Base-by-base conservation (phyloP, 371 early-diverging fungal genomes). In the Ecytonucleospora hepatopenaei region DNA sequence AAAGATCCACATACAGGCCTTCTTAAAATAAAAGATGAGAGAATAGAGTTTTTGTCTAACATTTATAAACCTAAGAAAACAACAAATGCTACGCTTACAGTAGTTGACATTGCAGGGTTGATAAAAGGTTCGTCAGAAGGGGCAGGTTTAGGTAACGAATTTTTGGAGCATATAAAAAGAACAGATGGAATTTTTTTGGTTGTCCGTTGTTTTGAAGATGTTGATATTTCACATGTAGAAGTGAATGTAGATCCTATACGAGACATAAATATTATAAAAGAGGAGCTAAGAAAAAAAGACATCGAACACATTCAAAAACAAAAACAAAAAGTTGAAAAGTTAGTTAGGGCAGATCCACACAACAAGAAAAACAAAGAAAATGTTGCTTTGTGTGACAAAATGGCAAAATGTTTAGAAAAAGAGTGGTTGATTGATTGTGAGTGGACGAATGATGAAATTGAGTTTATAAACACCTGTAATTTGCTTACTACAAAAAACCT, bases 181-280 rank as follows among this genome's bases (percentile, higher is more conserved):
- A 92, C 92, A 0, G 97, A 98, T 82, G 97, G 92, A 2, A 89
- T 98, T 54, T 96, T 88, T 83, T 96, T 97, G 71, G 86, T 97
- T 48, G 87, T 90, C n/a, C 85, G 96, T 77, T 88, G 88, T 56
- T 93, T 91, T 73, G 84, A 84, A 55, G 90, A 90, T 74, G 76
- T 85, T n/a, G 89, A 88, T 54, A 84, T 93, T 21, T 85, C 86
- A 56, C 97, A 96, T 81, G 92, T 94, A 32, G 94, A 95, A 71
- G 91, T 90, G 67, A 86, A 86, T 47, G 81, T 97, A 16, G 88
- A 95, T 70, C 94, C 98, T 1, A 73, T 87, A 24, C 83, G 95
- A 56, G 98, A 97, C 81, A 81, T 94, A 75, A 87, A 88, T 61
- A 92, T 90, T 67, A 94, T 97, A 73, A 88, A 90, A 74, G 84